These are phyloP conservation scores for Parastagonospora avenae DNA, from an alignment of 2,329 filamentous ascomycete species.

Conservation along the genomic window DNA sequence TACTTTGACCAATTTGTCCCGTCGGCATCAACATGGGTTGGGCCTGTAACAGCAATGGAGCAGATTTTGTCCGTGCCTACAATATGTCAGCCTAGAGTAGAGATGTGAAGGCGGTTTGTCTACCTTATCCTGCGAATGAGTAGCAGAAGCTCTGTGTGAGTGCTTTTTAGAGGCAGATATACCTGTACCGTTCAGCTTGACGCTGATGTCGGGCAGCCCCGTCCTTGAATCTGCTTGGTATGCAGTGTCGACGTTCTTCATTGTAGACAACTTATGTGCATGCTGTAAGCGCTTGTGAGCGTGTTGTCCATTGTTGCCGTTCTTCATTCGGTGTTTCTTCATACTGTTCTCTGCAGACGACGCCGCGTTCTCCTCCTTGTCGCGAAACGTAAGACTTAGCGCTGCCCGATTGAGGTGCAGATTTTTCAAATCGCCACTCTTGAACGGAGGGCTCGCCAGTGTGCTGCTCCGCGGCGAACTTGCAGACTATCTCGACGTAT, in stretches of 20 bases:
- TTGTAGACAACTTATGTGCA: slow-evolving; percentile 15
- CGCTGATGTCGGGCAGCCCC: slow-evolving; percentile 1
- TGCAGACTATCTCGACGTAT: slow-evolving; percentile 54
- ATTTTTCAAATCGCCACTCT: slow-evolving; percentile 57
- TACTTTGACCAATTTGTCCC: slow-evolving; percentile 27
- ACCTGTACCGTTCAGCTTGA: no score
- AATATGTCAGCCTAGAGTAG: background rate
- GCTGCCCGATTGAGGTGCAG: slow-evolving; percentile 49
- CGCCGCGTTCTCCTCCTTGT: slow-evolving; percentile 24
- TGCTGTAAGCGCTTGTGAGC: slow-evolving; percentile 18
- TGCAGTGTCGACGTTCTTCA: slow-evolving; percentile 3
- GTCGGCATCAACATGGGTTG: slow-evolving; percentile 35
- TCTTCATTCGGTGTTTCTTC: slow-evolving; percentile 38
- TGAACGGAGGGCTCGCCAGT: slow-evolving; percentile 46
- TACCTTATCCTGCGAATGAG: background rate
- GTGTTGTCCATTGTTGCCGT: slow-evolving; percentile 34
- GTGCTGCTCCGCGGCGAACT: slow-evolving; percentile 36
- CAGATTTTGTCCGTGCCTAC: background rate
- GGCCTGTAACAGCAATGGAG: background rate
- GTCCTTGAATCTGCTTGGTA: no score
- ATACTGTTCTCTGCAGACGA: slow-evolving; percentile 29
- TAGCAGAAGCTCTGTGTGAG: background rate
- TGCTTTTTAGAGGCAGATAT: background rate
- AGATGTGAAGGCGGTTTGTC: background rate
- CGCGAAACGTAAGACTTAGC: slow-evolving; percentile 23